Base-by-base conservation (phyloP, 1,139 yeast species). In the Magnusiomyces paraingens region DNA sequence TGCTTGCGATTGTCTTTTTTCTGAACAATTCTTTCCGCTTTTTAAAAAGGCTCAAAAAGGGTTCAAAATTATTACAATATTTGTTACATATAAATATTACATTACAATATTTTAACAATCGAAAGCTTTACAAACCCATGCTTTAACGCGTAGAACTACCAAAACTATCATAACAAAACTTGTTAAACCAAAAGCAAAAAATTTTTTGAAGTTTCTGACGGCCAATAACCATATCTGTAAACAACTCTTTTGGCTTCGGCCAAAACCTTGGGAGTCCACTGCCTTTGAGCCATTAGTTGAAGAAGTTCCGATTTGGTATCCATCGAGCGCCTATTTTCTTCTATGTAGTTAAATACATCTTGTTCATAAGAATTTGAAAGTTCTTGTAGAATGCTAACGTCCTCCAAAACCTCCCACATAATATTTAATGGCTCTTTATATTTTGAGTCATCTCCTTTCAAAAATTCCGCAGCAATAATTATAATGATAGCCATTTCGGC, bases 201-300 rank as follows among this genome's bases (percentile, higher is more conserved):
- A 8, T 22, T 43, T 22, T 20, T 15, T 22, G 35, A 15, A 14
- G 35, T 43, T 21, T 43, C 32, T 22, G 2, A n/a, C 5, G 21
- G 14, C 50, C 50, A 47, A 38, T 26, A 47, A 4, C 50, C 42
- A 47, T 47, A 15, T 14, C 11, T 14, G 21, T 26, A n/a, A 20
- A 47, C 38, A 8, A 32, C 12, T n/a, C 14, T 10, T 14, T 39
- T 47, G 32, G 50, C 35, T 38, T 47, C 50, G 12, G 43, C 50
- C 11, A 47, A 14, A 6, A 47, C n/a, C 17, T 36, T 38, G 15
- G 50, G 43, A 20, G 35, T 12, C 43, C 43, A 40, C 11, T 40
- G 8, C 8, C 8, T 26, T 44, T 11, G 32, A 26, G 38, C 32
- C 47, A 6, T 29, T 44, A 12, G 47, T 26, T 29, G n/a, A 10